A percentile compares a stretch with the other conserved stretches of the same genome.
These are phyloP conservation scores for Jaltomata sinuosa DNA, from an alignment of 257 asterid genomes.

Conservation along the genomic window DNA sequence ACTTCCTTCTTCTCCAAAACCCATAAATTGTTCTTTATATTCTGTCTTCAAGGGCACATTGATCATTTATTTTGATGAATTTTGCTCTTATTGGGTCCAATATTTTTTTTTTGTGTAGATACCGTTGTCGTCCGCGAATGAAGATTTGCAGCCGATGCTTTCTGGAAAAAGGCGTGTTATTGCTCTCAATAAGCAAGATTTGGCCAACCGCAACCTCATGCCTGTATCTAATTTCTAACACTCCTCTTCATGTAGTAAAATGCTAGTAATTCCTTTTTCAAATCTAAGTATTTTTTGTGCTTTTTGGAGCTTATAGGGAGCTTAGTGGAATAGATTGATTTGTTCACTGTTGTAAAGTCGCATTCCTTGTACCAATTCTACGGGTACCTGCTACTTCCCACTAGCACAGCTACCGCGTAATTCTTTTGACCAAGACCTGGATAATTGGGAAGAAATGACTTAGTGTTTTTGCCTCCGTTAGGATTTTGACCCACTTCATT, in stretches of 20 bases:
- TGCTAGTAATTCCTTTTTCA: not conserved
- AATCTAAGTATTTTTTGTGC: not conserved
- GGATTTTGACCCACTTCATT: not conserved
- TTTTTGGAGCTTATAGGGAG: not conserved
- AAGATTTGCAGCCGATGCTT: slow-evolving; percentile 74
- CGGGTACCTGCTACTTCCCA: not conserved
- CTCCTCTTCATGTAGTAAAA: not conserved
- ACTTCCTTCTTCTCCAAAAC: not conserved
- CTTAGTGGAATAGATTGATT: not conserved
- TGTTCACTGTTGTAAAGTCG: not conserved
- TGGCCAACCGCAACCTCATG: slow-evolving; percentile 92
- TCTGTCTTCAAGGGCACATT: not conserved
- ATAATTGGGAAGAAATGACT: not conserved
- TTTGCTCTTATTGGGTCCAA: not conserved
- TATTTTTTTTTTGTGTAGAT: slow-evolving; percentile 26
- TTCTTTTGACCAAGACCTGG: no score
- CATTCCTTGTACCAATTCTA: not conserved
- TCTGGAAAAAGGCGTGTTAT: slow-evolving; percentile 66
- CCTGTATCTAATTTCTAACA: slow-evolving; percentile 33
- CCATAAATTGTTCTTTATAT: not conserved
- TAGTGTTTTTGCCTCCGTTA: not conserved
- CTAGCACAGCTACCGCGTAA: no score
- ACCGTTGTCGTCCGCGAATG: slow-evolving; percentile 77
- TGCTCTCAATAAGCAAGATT: slow-evolving; percentile 93
- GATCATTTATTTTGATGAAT: not conserved